Evolutionary conservation across 2,329 filamentous ascomycete genomes (phyloP).

Genomic region (Periconia sp.): DNA sequence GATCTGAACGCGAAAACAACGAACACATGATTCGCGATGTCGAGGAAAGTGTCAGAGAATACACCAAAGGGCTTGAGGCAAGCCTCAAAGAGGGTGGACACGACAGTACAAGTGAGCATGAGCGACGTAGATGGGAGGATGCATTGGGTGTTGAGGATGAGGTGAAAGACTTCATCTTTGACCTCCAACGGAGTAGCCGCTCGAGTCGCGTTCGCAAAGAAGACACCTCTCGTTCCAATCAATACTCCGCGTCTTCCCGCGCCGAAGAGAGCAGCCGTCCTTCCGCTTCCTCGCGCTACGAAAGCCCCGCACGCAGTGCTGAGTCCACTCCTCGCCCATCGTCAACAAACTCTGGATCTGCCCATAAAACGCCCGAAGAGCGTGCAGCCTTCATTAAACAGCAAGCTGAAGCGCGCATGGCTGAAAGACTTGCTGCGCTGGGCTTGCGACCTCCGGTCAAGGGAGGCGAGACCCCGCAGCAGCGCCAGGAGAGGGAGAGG

Average conservation of each 20-base stretch:
- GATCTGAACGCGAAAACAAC: constrained; percentile 87
- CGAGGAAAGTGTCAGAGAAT: constrained; percentile 91
- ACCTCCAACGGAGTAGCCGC: constrained; percentile 84
- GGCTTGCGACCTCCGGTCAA: constrained; percentile 85
- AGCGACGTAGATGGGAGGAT: constrained; percentile 93
- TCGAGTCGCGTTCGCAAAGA: constrained; percentile 69
- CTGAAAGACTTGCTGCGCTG: constrained; percentile 88
- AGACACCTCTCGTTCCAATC: constrained; percentile 45
- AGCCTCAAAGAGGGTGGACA: constrained; percentile 79
- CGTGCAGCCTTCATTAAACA: constrained; percentile 95
- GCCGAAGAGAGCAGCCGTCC: constrained; percentile 35
- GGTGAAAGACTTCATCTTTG: constrained; percentile 96
- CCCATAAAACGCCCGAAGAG: constrained; percentile 90
- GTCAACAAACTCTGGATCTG: constrained; percentile 58
- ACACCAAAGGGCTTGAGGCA: constrained; percentile 80
- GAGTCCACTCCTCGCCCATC: constrained; percentile 57
- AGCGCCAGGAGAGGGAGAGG: constrained; percentile 85
- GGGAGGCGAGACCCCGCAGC: constrained; percentile 75
- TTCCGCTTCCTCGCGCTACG: constrained; percentile 45
- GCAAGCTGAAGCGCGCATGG: constrained; percentile 95
- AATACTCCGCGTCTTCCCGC: constrained; percentile 44
- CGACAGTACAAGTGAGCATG: constrained; percentile 80
- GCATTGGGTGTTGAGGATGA: constrained; percentile 94
- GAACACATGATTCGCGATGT: constrained; percentile 97
- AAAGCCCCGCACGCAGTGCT: constrained; percentile 52